A percentile compares a stretch with the other conserved stretches of the same genome.
These are phyloP conservation scores for Neurospora sp. DNA, from an alignment of 495 filamentous ascomycete species.

Conservation along the genomic window DNA sequence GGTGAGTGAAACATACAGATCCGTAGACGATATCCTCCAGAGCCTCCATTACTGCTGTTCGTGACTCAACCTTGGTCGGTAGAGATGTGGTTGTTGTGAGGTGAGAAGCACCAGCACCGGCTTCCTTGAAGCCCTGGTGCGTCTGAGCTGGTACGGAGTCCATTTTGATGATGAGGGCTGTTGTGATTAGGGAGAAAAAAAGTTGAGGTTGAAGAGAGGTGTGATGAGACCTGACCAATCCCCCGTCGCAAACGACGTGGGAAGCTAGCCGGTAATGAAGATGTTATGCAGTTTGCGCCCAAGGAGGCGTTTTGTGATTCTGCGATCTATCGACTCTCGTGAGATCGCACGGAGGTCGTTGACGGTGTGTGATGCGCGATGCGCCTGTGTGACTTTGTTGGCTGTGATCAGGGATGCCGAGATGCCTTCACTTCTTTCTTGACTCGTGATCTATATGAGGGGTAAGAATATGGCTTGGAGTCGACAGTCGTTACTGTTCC, in stretches of 20 bases:
- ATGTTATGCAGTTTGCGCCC: not conserved
- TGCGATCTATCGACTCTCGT: not conserved
- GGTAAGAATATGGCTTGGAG: not conserved
- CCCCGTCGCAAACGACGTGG: not conserved
- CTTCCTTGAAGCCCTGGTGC: conserved; percentile 3
- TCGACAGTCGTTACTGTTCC: no score
- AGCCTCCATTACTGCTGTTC: conserved; percentile 51
- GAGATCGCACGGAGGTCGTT: not conserved
- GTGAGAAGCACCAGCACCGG: not conserved
- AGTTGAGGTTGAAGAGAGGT: not conserved
- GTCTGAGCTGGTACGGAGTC: conserved; percentile 6
- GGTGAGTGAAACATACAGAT: conserved; percentile 50
- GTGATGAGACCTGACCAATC: conserved; percentile 1
- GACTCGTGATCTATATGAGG: not conserved
- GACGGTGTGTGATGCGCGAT: not conserved
- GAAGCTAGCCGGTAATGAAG: not conserved
- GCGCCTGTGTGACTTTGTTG: not conserved
- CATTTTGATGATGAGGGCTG: conserved; percentile 1
- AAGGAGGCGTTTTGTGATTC: not conserved
- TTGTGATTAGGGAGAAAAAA: not conserved
- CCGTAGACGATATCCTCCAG: conserved; percentile 76
- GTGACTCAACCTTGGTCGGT: conserved; percentile 8
- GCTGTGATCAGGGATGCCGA: not conserved
- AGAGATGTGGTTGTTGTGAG: conserved; percentile 6
- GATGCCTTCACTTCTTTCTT: not conserved